Conservation (phyloP, 192 early-diverging fungal genomes). For the Phycomyces blakesleeanus region DNA sequence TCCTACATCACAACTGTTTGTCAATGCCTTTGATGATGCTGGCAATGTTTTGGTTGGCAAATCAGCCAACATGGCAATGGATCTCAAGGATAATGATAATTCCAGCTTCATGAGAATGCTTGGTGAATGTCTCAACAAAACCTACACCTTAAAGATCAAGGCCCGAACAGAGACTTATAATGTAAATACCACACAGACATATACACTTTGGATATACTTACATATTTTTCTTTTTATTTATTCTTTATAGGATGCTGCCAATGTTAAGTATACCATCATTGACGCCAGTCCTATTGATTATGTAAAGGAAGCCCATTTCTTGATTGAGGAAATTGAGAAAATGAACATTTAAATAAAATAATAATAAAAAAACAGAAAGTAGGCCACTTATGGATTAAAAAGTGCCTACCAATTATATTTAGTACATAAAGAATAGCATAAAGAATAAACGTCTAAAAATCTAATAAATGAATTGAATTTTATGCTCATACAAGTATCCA, state of each 20-base stretch:
- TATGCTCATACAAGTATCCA: too few relatives aligned
- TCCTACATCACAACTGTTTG: slow-evolving; percentile 74
- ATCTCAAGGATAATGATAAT: slow-evolving; percentile 43
- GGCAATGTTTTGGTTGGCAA: slow-evolving; percentile 65
- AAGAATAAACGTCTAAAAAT: too few relatives aligned
- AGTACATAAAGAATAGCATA: too few relatives aligned
- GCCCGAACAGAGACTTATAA: slow-evolving; percentile 84
- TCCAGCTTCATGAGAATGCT: slow-evolving; percentile 38
- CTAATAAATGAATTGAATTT: too few relatives aligned
- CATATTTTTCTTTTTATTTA: slow-evolving; percentile 11
- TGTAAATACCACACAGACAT: slow-evolving; percentile 39
- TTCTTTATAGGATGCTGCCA: slow-evolving; percentile 43
- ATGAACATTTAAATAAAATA: not conserved
- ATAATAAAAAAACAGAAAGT: not conserved
- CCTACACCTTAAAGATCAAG: slow-evolving; percentile 69
- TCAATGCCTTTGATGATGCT: slow-evolving; percentile 84
- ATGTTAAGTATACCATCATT: slow-evolving; percentile 49
- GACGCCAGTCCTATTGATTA: slow-evolving; percentile 51
- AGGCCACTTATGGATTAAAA: not conserved
- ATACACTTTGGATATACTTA: too few relatives aligned
- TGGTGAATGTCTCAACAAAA: slow-evolving; percentile 59
- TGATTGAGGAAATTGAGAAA: slow-evolving; percentile 30
- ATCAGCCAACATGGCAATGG: slow-evolving; percentile 63
- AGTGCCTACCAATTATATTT: too few relatives aligned
- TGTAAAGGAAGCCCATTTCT: slow-evolving; percentile 43